Percentiles rank a stretch among this genome's conserved stretches.
Evolutionary conservation across 2,329 filamentous ascomycete genomes (phyloP).

Genomic region (Fusarium virguliforme): DNA sequence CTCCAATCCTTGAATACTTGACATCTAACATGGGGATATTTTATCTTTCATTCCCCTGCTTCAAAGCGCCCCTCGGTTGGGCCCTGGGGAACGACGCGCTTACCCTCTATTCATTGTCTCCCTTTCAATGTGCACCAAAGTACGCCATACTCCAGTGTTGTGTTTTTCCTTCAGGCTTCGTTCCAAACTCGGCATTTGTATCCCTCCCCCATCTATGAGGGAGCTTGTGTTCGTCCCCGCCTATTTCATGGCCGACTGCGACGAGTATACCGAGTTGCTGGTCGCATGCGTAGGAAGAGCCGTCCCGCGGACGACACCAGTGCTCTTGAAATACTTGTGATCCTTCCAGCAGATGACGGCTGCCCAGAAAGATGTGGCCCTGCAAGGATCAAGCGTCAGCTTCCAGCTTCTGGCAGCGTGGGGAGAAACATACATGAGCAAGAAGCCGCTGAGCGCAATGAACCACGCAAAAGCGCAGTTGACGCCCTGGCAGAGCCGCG

Average conservation of each 20-base stretch:
- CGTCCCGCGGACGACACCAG: conserved; percentile 18
- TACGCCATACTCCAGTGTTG: background rate
- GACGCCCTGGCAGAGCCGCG: conserved; percentile 28
- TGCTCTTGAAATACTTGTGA: conserved; percentile 15
- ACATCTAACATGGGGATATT: background rate
- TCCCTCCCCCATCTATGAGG: background rate
- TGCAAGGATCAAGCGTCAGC: conserved; percentile 4
- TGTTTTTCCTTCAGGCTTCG: background rate
- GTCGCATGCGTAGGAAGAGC: background rate
- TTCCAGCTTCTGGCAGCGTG: rapidly evolving
- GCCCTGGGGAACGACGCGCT: background rate
- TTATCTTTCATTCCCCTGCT: no score
- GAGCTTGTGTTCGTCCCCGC: background rate
- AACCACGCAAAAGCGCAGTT: conserved; percentile 37
- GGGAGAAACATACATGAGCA: conserved; percentile 28
- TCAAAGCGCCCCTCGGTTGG: background rate
- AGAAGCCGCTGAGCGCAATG: conserved; percentile 22
- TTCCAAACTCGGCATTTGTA: no score
- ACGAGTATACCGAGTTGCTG: background rate
- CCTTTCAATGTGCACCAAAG: background rate
- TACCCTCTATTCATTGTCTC: background rate
- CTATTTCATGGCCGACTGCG: conserved; percentile 9
- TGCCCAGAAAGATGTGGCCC: conserved; percentile 23
- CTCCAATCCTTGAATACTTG: background rate
- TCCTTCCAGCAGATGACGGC: conserved; percentile 33